Evolutionary conservation across 768 basidiomycete genomes (phyloP).

Genomic region (Leccinellum rugosiceps): DNA sequence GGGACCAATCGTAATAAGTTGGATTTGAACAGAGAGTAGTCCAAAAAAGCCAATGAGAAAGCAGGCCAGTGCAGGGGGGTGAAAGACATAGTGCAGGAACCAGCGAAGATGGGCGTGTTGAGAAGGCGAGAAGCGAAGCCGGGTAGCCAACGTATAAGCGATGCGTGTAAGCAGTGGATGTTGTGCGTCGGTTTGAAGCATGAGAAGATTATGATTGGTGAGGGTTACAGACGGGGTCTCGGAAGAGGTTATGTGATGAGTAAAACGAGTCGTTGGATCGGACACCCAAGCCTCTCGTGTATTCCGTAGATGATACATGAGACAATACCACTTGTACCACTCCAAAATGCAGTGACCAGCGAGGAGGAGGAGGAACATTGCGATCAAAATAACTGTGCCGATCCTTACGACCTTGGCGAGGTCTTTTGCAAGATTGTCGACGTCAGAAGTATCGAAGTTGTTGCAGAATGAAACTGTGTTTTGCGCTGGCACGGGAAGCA

Average conservation of each 20-base stretch:
- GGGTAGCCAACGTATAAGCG: slow-evolving; percentile 48
- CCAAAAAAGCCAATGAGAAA: slow-evolving; percentile 93
- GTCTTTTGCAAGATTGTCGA: slow-evolving; percentile 81
- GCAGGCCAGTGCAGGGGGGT: slow-evolving; percentile 86
- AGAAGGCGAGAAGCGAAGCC: slow-evolving; percentile 53
- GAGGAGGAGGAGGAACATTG: slow-evolving; percentile 70
- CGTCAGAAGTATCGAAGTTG: slow-evolving; percentile 73
- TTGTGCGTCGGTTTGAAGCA: slow-evolving; percentile 62
- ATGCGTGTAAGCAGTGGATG: slow-evolving; percentile 76
- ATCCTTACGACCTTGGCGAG: slow-evolving; percentile 80
- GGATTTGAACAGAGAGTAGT: slow-evolving; percentile 80
- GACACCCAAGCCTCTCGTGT: slow-evolving; percentile 76
- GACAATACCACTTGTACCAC: slow-evolving; percentile 84
- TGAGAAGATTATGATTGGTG: slow-evolving; percentile 74
- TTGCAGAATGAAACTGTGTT: slow-evolving; percentile 72
- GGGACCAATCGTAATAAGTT: slow-evolving; percentile 75
- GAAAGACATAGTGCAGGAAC: slow-evolving; percentile 90
- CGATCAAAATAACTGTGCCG: slow-evolving; percentile 68
- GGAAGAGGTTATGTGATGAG: slow-evolving; percentile 37
- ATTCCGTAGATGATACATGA: slow-evolving; percentile 60
- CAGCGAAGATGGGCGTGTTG: slow-evolving; percentile 75
- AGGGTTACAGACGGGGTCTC: slow-evolving; percentile 53
- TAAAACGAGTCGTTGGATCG: slow-evolving; percentile 61
- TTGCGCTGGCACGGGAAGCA: slow-evolving; percentile 73
- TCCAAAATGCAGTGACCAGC: slow-evolving; percentile 73